Conservation (phyloP, 2,329 filamentous ascomycete species). For the Camillea tinctor region DNA sequence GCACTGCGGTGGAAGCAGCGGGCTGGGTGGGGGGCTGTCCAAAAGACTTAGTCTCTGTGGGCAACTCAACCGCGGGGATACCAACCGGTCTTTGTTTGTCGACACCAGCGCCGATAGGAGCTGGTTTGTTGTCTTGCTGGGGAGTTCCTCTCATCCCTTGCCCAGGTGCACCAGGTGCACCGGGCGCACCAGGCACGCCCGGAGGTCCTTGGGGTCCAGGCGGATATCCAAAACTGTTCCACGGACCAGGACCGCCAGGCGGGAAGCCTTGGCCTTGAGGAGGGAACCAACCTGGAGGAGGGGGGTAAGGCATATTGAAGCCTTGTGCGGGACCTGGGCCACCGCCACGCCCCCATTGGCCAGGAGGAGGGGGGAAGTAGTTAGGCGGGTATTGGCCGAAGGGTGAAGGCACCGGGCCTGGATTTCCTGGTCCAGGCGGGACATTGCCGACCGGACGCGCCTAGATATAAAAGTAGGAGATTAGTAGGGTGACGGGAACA, state of each 20-base stretch:
- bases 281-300: slow-evolving; percentile 76
- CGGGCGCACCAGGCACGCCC: slow-evolving; percentile 41
- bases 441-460: slow-evolving; percentile 34
- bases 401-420: slow-evolving; percentile 35
- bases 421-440: slow-evolving; percentile 21
- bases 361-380: slow-evolving; percentile 52
- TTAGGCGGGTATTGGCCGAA: slow-evolving; percentile 47
- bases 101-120: slow-evolving; percentile 51
- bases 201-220: slow-evolving; percentile 48
- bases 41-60: slow-evolving; percentile 53
- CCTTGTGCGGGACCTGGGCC: slow-evolving; percentile 58
- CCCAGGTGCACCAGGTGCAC: slow-evolving; percentile 30
- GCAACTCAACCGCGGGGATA: slow-evolving; percentile 46
- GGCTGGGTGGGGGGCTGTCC: slow-evolving; percentile 47
- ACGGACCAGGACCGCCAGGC: slow-evolving; percentile 60
- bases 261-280: slow-evolving; percentile 74
- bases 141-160: slow-evolving; percentile 33
- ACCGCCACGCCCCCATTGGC: slow-evolving; percentile 54
- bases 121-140: slow-evolving; percentile 44
- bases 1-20: slow-evolving; percentile 44
- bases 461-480: slow-evolving; percentile 26
- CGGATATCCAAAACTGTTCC: slow-evolving; percentile 60
- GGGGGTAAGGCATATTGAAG: slow-evolving; percentile 76
- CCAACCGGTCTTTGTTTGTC: slow-evolving; percentile 47
- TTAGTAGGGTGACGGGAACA: slow-evolving; percentile 26